Base-by-base conservation (phyloP, 1,139 yeast species). In the Groenewaldozyma sp. region DNA sequence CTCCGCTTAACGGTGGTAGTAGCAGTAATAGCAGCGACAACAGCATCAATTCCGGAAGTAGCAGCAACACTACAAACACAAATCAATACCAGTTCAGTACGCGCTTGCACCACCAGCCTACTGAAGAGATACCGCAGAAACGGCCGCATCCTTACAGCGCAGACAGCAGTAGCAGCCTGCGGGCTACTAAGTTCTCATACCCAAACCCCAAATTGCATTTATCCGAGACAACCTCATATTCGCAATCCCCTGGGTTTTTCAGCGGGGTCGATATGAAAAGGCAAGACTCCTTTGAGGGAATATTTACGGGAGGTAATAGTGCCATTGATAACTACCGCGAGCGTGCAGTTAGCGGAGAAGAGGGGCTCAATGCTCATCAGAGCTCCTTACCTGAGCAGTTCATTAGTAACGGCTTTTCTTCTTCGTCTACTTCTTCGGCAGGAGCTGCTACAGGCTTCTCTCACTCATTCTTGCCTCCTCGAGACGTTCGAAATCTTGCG, bases 141-240 rank as follows among this genome's bases (percentile, higher is more conserved):
- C 44, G 50, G 16, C 52, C 47, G 7, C 42, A 45, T 14, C 33
- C 33, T 17, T 11, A 7, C 10, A 11, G 26, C 7, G 26, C n/a
- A n/a, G n/a, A n/a, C n/a, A n/a, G n/a, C n/a, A n/a, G n/a, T n/a
- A n/a, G 11, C 26, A 22, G 26, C 11, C 10, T 11, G 10, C 10
- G 7, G 17, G 37, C 43, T 11, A 28, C 42, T 4, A 39, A 39
- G 36, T 39, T 34, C 34, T 16, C 31, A 27, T 39, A 35, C 26
- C 35, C 43, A 5, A 26, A 37, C 4, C 31, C 44, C 4, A 34
- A 29, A 22, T 20, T 35, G 27, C 38, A 34, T 26, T 28, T 35
- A 2, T 37, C 36, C n/a, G n/a, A 7, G 38, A 31, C 9, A 31
- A 21, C 21, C n/a, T 13, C 31, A 10, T 10, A 22, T 22, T 7